Evolutionary conservation across 1,284 basidiomycete species (phyloP).

Genomic region (Puccinia horiana): DNA sequence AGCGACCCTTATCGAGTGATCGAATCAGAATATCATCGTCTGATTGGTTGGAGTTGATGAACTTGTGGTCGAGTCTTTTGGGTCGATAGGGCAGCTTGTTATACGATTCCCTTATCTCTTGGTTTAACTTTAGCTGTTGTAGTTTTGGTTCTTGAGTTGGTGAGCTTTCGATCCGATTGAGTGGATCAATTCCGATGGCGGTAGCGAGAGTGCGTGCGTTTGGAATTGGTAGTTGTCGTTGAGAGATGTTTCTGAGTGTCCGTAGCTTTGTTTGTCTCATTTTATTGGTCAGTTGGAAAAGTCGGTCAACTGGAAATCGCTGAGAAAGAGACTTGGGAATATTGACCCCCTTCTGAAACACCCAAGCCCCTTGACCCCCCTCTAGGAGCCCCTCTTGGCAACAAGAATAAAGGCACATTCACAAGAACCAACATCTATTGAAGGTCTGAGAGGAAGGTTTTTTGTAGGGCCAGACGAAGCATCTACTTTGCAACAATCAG

Average conservation of each 20-base stretch:
- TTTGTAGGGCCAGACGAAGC: no score
- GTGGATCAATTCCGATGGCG: neutral
- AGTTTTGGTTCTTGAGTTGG: neutral
- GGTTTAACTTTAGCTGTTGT: constrained; percentile 18
- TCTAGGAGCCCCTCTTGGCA: no score
- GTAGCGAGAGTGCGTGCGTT: neutral
- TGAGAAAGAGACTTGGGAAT: no score
- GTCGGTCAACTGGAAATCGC: no score
- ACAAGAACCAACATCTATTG: no score
- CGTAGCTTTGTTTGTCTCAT: neutral
- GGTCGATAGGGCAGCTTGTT: constrained; percentile 23
- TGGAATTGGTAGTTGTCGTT: neutral
- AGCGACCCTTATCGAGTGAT: neutral
- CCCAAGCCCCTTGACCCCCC: no score
- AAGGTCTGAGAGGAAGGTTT: no score
- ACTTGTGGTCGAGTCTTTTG: constrained; percentile 14
- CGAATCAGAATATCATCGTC: constrained; percentile 7
- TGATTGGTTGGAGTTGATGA: neutral
- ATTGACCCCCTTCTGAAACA: no score
- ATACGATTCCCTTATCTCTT: neutral
- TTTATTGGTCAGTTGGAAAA: neutral
- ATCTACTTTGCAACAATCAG: no score
- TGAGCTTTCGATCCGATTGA: neutral
- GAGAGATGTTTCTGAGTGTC: neutral
- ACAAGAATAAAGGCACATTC: no score